Evolutionary conservation across 768 basidiomycete genomes (phyloP).

Genomic region (Gymnopilus dilepis): DNA sequence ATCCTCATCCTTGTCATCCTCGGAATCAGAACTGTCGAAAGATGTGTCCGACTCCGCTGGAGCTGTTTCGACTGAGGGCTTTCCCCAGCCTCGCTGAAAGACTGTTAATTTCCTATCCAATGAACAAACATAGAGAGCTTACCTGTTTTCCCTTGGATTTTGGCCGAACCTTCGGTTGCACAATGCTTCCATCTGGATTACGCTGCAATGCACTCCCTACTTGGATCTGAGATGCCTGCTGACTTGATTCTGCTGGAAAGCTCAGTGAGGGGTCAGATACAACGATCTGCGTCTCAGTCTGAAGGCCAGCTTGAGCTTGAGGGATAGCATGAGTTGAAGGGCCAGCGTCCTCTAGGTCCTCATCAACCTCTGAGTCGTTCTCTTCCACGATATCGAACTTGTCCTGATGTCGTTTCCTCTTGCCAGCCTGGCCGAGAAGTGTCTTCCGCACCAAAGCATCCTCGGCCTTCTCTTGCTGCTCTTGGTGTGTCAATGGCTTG

Average conservation of each 20-base stretch:
- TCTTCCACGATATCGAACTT: conserved; percentile 42
- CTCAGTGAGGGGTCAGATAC: conserved; percentile 9
- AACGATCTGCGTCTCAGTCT: conserved; percentile 2
- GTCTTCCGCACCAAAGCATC: conserved; percentile 61
- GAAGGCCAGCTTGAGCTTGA: neutral
- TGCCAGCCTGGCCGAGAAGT: conserved; percentile 52
- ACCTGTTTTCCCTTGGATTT: conserved; percentile 53
- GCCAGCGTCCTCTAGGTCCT: conserved; percentile 10
- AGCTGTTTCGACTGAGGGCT: conserved; percentile 28
- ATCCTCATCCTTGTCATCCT: conserved; percentile 49
- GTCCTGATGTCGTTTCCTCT: conserved; percentile 53
- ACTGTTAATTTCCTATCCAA: conserved; percentile 11
- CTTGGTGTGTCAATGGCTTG: conserved; percentile 61
- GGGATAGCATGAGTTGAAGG: neutral
- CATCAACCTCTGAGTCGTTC: conserved; percentile 32
- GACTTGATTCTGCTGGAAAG: conserved; percentile 19
- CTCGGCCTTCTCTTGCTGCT: conserved; percentile 62
- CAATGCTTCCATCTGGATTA: conserved; percentile 65
- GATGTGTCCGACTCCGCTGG: conserved; percentile 62
- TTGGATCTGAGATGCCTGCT: conserved; percentile 15
- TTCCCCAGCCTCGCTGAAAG: conserved; percentile 52
- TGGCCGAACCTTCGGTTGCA: conserved; percentile 53
- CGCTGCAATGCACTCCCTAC: conserved; percentile 72
- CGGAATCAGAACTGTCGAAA: conserved; percentile 82
- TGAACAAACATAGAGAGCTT: conserved; percentile 19